Evolutionary conservation across 2,329 filamentous ascomycete species (phyloP).

Genomic region (Hawksworthiomyces lignivorus): DNA sequence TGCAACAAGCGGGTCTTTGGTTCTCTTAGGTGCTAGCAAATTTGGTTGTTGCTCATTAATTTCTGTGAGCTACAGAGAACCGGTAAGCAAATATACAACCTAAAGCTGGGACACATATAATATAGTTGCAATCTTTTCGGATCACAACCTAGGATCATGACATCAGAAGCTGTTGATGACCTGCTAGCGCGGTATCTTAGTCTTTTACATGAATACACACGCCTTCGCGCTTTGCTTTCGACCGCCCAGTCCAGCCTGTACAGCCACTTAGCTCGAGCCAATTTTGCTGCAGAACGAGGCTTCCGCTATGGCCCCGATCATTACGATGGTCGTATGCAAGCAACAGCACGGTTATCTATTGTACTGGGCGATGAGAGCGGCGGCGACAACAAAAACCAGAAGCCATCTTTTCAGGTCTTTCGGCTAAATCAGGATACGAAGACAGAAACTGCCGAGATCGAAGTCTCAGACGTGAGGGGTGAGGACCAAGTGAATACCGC

Average conservation of each 20-base stretch:
- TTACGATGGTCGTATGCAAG: conserved; percentile 69
- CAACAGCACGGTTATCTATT: conserved; percentile 37
- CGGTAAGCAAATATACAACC: no score
- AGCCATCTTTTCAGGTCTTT: no score
- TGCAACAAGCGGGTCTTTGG: no score
- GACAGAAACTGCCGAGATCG: no score
- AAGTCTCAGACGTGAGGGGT: no score
- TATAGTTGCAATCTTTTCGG: no score
- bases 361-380: not conserved
- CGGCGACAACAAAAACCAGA: not conserved
- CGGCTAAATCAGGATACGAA: no score
- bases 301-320: conserved; percentile 60
- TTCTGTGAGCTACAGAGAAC: no score
- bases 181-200: conserved; percentile 59
- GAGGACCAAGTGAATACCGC: no score
- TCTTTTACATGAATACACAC: conserved; percentile 60
- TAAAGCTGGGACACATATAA: no score
- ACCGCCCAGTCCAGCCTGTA: conserved; percentile 47
- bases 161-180: conserved; percentile 43
- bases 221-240: conserved; percentile 46
- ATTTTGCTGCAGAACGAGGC: conserved; percentile 59
- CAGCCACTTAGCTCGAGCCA: conserved; percentile 62
- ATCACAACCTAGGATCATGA: conserved; percentile 21
- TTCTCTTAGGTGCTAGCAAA: no score
- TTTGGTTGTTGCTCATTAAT: no score